These are phyloP conservation scores for Euryodendron excelsum DNA, from an alignment of 148 eudicot species.

Conservation along the genomic window DNA sequence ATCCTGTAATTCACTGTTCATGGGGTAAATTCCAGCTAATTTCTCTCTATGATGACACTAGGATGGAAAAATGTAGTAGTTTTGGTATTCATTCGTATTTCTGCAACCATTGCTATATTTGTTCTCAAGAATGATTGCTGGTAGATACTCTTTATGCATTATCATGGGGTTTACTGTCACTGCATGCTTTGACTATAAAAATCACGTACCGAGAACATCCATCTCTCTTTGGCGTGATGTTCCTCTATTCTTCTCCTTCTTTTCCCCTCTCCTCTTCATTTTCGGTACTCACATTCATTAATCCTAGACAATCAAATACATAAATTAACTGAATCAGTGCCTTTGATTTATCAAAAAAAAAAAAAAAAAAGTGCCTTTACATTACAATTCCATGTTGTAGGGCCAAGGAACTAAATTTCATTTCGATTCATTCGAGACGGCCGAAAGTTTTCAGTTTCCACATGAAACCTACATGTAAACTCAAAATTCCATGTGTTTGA, in stretches of 20 bases:
- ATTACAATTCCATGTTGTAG: too few relatives aligned
- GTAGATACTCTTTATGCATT: not conserved
- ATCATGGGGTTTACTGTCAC: not conserved
- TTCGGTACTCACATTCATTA: not conserved
- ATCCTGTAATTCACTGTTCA: not conserved
- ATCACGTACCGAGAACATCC: not conserved
- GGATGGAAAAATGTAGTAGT: not conserved
- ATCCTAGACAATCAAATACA: too few relatives aligned
- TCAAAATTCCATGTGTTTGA: too few relatives aligned
- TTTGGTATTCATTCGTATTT: not conserved
- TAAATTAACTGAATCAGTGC: too few relatives aligned
- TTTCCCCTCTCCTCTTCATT: not conserved
- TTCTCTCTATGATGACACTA: not conserved
- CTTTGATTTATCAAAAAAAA: not conserved
- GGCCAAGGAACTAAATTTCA: too few relatives aligned
- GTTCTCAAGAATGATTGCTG: not conserved
- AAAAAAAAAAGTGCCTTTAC: too few relatives aligned
- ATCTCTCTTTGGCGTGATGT: not conserved
- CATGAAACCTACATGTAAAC: too few relatives aligned
- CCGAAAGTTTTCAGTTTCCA: too few relatives aligned
- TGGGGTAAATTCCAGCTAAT: not conserved
- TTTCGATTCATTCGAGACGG: too few relatives aligned
- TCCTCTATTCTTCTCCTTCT: not conserved
- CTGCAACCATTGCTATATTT: not conserved
- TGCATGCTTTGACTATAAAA: not conserved